phyloP scores from a whole-genome alignment of 2,329 filamentous ascomycete species.

The Dothistroma pini region DNA sequence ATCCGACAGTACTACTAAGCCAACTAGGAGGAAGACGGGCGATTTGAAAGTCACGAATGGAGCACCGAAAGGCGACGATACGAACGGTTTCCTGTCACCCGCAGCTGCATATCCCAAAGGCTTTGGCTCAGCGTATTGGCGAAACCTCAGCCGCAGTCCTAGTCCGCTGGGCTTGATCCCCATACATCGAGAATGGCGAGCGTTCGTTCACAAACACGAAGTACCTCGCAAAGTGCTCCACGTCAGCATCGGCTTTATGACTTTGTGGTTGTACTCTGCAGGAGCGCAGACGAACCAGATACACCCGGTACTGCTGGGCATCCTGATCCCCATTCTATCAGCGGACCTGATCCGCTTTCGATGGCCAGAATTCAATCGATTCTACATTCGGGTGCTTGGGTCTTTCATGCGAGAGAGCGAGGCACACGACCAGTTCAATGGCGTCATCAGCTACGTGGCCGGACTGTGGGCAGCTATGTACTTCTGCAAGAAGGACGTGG shows the following conservation, averaged over 20 bases:
- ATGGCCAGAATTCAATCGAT: constrained; percentile 73
- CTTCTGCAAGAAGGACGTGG: constrained; percentile 90
- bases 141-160: constrained; percentile 84
- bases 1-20: constrained; percentile 9
- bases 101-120: constrained; percentile 42
- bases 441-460: constrained; percentile 93
- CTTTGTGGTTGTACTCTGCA: constrained; percentile 76
- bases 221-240: constrained; percentile 91
- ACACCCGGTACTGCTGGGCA: constrained; percentile 76
- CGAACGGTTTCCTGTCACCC: constrained; percentile 33
- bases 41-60: constrained; percentile 31
- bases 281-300: constrained; percentile 75
- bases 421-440: constrained; percentile 82
- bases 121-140: constrained; percentile 73
- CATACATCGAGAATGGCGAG: constrained; percentile 87
- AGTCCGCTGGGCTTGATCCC: constrained; percentile 92
- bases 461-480: constrained; percentile 82
- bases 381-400: constrained; percentile 81
- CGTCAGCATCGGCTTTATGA: constrained; percentile 94
- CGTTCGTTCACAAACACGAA: constrained; percentile 90
- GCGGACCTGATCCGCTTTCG: constrained; percentile 80
- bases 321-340: constrained; percentile 77
- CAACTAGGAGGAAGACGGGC: constrained; percentile 33
- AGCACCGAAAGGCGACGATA: constrained; percentile 14
- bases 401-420: constrained; percentile 97